These are phyloP conservation scores for Cynara cardunculus DNA, from an alignment of 129 eudicot species.

Conservation along the genomic window DNA sequence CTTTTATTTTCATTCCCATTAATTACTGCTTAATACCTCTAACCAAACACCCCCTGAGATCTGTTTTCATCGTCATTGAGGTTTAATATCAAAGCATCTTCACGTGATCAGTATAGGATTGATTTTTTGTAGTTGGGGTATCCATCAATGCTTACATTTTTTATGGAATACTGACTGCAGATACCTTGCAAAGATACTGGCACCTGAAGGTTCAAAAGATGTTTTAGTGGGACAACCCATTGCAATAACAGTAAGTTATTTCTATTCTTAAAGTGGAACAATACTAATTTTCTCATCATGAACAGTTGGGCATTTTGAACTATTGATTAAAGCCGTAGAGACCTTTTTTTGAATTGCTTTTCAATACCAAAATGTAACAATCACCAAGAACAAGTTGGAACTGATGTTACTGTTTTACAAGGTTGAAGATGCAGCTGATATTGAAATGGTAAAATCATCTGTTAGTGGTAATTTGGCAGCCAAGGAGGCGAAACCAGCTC, in stretches of 20 bases:
- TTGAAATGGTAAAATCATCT: conserved; percentile 59
- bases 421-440: conserved; percentile 91
- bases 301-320: neutral
- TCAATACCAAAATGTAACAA: neutral
- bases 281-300: neutral
- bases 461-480: conserved; percentile 36
- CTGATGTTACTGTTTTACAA: conserved; percentile 34
- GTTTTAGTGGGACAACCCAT: conserved; percentile 88
- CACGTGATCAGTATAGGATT: neutral
- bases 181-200: conserved; percentile 83
- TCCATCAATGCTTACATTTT: conserved; percentile 3
- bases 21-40: too few relatives aligned
- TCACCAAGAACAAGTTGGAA: neutral
- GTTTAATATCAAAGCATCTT: too few relatives aligned
- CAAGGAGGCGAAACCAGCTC: conserved; percentile 52
- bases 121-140: conserved; percentile 9
- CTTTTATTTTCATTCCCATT: too few relatives aligned
- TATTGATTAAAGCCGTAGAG: neutral
- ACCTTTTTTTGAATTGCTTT: neutral
- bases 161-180: conserved; percentile 39
- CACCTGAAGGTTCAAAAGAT: conserved; percentile 94
- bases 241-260: conserved; percentile 77
- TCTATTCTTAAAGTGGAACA: neutral
- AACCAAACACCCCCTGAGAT: too few relatives aligned
- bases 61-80: too few relatives aligned